Base-by-base conservation (phyloP, 139 green algal genomes). In the Chlamydomonas sp. region DNA sequence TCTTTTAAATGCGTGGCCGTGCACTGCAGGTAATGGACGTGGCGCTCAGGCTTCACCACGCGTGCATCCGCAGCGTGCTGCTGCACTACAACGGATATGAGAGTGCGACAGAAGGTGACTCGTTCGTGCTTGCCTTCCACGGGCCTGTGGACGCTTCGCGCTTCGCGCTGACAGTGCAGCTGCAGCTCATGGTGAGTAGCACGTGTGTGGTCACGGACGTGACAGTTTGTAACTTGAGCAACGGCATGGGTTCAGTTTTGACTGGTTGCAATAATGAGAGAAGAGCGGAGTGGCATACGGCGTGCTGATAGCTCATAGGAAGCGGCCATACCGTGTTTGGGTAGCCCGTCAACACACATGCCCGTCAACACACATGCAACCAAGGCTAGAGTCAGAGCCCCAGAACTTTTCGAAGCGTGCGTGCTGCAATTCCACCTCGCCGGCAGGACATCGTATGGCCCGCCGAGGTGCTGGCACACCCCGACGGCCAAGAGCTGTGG, bases 91-190 rank as follows among this genome's bases (percentile, higher is more conserved):
- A 79, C 18, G 90, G 90, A 3, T 93, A 93, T 49, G 90, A 93
- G 88, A 88, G 80, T 64, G 81, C 88, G 1, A 92, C 90, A 8
- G 90, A 93, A 77, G 80, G 81, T 86, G 91, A 93, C 69, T 84
- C 82, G 1, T 93, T 93, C 89, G 91, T 90, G 0, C 78, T 91
- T 2, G 89, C 86, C 10, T 93, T 93, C 79, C 91, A 93, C 85
- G 74, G 18, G n/a, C 71, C 80, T 5, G 15, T 69, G 74, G 80
- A 90, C 67, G 87, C 87, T 0, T 68, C 84, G 49, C 63, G 59
- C 73, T 90, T 90, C 49, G 80, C 80, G 0, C 84, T 90, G 31
- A 83, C 63, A 2, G 86, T 64, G 2, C 86, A 90, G 79, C 9
- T 84, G 14, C 82, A 86, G 71, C 82, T 86, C 20, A 86, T 86